Conservation (phyloP, 345 rosid genomes). For the Microcos paniculata region DNA sequence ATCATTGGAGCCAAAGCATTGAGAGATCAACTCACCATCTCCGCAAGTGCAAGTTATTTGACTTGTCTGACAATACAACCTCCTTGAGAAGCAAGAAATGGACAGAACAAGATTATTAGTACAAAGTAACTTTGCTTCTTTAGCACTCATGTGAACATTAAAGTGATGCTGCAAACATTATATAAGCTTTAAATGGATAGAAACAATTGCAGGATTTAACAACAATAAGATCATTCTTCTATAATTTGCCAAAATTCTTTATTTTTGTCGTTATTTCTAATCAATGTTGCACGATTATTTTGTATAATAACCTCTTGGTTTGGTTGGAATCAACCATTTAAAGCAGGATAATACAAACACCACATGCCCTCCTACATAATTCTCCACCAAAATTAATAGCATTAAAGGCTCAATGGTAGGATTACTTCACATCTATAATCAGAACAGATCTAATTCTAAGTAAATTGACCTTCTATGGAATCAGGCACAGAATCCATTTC, state of each 20-base stretch:
- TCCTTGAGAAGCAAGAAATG: constrained; percentile 25
- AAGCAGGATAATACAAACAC: neutral
- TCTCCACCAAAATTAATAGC: neutral
- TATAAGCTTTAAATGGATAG: neutral
- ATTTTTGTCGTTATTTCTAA: neutral
- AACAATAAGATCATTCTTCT: neutral
- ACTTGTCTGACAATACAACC: constrained; percentile 34
- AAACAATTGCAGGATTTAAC: neutral
- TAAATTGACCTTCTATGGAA: neutral
- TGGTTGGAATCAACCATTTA: neutral
- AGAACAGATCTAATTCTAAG: neutral
- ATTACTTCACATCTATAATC: neutral
- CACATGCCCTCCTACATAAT: neutral
- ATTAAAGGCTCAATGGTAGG: neutral
- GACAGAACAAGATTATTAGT: neutral
- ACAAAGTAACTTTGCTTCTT: too few species aligned
- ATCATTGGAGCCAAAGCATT: neutral
- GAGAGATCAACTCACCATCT: constrained; percentile 40
- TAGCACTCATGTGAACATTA: neutral
- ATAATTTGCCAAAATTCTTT: neutral
- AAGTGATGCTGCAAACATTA: neutral
- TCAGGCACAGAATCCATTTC: neutral
- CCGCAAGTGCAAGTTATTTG: constrained; percentile 29
- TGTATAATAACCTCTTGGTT: neutral
- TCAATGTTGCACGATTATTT: neutral